A percentile compares a stretch with the other conserved stretches of the same genome.
phyloP scores from a whole-genome alignment of 2,329 filamentous ascomycete species.

The Lecanicillium sp. region DNA sequence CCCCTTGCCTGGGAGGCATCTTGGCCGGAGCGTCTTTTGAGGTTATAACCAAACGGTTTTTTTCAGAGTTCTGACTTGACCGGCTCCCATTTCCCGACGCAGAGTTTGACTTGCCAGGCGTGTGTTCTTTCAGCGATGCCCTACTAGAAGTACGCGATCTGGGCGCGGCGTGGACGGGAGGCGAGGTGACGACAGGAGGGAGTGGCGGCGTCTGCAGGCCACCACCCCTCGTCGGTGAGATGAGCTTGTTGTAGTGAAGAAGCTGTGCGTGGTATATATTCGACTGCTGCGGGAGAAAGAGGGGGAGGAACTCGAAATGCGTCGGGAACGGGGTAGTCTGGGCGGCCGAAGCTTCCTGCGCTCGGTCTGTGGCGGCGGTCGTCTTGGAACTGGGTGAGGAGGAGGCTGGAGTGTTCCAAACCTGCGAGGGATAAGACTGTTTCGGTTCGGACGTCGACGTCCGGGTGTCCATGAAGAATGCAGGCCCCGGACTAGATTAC shows the following conservation, averaged over 20 bases:
- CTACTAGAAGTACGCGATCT: conserved; percentile 56
- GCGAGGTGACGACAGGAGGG: conserved; percentile 48
- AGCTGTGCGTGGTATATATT: conserved; percentile 57
- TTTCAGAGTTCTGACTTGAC: conserved; percentile 48
- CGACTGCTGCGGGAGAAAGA: conserved; percentile 53
- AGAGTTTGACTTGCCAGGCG: conserved; percentile 39
- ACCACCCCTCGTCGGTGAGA: conserved; percentile 50
- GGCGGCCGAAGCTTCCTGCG: conserved; percentile 26
- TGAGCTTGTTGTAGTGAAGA: conserved; percentile 59
- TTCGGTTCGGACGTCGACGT: conserved; percentile 32
- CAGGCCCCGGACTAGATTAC: not conserved
- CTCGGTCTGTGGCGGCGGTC: conserved; percentile 25
- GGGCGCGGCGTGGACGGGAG: conserved; percentile 50
- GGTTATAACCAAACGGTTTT: conserved; percentile 58
- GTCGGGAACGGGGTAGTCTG: conserved; percentile 30
- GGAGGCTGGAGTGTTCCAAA: conserved; percentile 9
- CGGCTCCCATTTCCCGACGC: conserved; percentile 61
- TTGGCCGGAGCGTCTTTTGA: conserved; percentile 47
- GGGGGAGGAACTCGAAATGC: conserved; percentile 49
- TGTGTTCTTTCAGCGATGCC: conserved; percentile 49
- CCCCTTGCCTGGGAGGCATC: conserved; percentile 42
- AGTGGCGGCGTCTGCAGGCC: conserved; percentile 52
- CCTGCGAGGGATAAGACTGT: conserved; percentile 29
- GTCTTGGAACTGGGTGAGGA: conserved; percentile 18
- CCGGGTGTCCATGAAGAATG: conserved; percentile 33